Base-by-base conservation (phyloP, 768 basidiomycete genomes). In the Mycena epipterygia region DNA sequence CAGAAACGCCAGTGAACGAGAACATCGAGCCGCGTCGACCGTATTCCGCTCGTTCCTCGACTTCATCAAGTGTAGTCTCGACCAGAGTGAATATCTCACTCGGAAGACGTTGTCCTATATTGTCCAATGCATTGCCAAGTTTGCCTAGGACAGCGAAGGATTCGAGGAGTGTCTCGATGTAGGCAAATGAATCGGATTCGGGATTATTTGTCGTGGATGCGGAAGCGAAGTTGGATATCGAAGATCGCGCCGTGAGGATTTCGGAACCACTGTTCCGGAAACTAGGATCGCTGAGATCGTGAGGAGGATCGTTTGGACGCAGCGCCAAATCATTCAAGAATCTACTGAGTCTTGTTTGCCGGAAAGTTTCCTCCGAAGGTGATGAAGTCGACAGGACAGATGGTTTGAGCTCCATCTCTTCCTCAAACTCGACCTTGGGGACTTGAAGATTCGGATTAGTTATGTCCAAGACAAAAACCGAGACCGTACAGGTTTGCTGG, bases 121-220 rank as follows among this genome's bases (percentile, higher is more conserved):
- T 89, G 75, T 99, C 98, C 19, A 99, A 83, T 7, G 91, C 94
- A 63, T 84, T 89, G 3, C 95, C 95, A 3, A 99, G 86, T 77
- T 94, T 94, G 9, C 97, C 97, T 17, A 99, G 85, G 2, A 96
- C 92, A 17, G 96, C 93, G 16, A 99, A 85, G n/a, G 96, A 93
- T 80, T 99, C 98, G 11, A 99, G 84, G 8, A 99, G 85, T 2
- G 90, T 93, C 82, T 98, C 98, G 73, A 99, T 92, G 76, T 98
- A 99, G 5, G 90, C 81, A 80, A 98, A 99, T 0, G 95, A 96
- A 78, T 99, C 95, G 13, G 90, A 87, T 82, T 99, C 98, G 5
- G 97, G 96, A 76, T 96, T 97, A 49, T 79, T 74, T 27, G 76
- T 66, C 16, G 78, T 76, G 57, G 77, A 69, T 46, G 70, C 69